phyloP scores from a whole-genome alignment of 345 rosid genomes.

The Kandelia obovata region DNA sequence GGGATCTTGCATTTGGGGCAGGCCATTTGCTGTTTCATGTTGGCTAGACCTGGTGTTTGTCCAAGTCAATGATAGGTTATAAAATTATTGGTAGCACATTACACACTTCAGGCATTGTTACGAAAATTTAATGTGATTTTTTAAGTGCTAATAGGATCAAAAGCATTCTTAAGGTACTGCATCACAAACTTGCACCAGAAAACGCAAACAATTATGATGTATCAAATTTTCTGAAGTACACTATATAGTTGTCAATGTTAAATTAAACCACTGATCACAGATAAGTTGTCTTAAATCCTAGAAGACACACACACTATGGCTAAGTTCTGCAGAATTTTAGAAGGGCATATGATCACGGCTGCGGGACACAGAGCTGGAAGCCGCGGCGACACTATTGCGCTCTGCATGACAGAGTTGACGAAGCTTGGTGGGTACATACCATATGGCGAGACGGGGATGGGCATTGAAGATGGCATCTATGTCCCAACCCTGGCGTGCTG shows the following conservation, averaged over 20 bases:
- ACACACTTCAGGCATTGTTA: too few relatives aligned
- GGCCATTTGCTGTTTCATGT: too few relatives aligned
- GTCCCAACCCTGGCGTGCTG: slow-evolving; percentile 90
- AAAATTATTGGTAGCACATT: too few relatives aligned
- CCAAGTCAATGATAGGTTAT: too few relatives aligned
- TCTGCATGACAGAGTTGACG: slow-evolving; percentile 92
- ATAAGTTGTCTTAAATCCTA: too few relatives aligned
- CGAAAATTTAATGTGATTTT: too few relatives aligned
- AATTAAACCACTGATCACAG: neutral
- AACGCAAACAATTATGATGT: neutral
- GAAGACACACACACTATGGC: neutral
- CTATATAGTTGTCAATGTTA: neutral
- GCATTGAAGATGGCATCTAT: slow-evolving; percentile 83
- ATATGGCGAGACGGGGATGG: slow-evolving; percentile 85
- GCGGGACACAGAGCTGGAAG: slow-evolving; percentile 46
- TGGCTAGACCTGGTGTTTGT: too few relatives aligned
- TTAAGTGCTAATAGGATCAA: too few relatives aligned
- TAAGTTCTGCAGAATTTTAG: slow-evolving; percentile 6
- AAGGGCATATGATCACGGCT: slow-evolving; percentile 31
- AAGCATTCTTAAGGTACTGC: too few relatives aligned
- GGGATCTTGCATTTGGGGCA: too few relatives aligned
- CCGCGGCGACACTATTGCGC: slow-evolving; percentile 43
- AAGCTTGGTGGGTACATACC: slow-evolving; percentile 96
- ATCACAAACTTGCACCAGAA: too few relatives aligned
- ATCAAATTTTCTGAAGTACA: slow-evolving; percentile 2